Evolutionary conservation across 306 rosid genomes (phyloP), one percentile per base, ranked within the genome.

Genomic region (Ceratonia siliqua): DNA sequence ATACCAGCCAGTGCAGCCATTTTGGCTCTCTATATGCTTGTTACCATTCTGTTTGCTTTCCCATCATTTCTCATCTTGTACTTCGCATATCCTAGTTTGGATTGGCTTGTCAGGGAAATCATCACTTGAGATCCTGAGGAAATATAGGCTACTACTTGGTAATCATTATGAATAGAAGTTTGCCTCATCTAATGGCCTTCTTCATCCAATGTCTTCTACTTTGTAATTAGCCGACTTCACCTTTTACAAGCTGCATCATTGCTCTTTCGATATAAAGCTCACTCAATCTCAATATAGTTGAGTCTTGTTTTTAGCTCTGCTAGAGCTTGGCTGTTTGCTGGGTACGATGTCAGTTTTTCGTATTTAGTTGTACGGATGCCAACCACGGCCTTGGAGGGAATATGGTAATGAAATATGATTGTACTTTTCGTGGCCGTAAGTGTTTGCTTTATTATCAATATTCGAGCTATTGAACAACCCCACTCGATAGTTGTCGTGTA

Each of bases 21-120:
- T 70, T 80, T 94, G 83, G 98, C 98, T 57, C 53, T 91, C 76
- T 94, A 91, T 88, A 42, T 91, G 81, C 86, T 94, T 33, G 85
- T 88, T 80, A 94, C 98, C 0, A 78, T 89, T 69, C 89, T 94
- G 78, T 91, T 94, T 68, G 98, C 98, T 22, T 86, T 94, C 42
- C 98, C 98, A 0, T 91, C 98, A 2, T 91, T 94, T 82, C 96
- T 91, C 74, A 85, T 94, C 43, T 41, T 94, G 89, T 94, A 91
- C 90, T 94, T 94, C 58, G 88, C 98, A 74, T 94, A 94, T 82
- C 97, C 98, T 27, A 91, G 96, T 83, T 82, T 94, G 92, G 98
- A 94, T 81, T 94, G 98, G 98, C 94, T 94, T 76, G 89, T 94
- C 78, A 84, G 92, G 77, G 98, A 94, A 78, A 94, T 94, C 57